phyloP scores from a whole-genome alignment of 306 rosid genomes.

The Datisca glomerata region DNA sequence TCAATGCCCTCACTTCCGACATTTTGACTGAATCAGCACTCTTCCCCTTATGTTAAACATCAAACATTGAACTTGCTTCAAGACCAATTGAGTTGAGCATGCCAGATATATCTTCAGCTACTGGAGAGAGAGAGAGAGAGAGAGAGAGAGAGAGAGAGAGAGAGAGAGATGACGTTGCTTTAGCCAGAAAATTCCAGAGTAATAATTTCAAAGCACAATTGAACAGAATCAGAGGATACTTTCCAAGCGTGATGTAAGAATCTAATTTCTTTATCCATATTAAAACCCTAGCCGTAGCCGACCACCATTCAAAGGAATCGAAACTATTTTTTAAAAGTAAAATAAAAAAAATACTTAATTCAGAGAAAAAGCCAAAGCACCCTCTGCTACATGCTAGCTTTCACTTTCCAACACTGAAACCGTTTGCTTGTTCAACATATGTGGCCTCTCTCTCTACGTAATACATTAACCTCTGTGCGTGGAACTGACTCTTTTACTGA shows the following conservation, averaged over 20 bases:
- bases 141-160: constrained; percentile 4
- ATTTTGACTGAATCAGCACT: constrained; percentile 24
- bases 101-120: no score
- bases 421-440: constrained; percentile 2
- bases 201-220: constrained; percentile 13
- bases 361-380: constrained; percentile 17
- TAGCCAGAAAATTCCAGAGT: constrained; percentile 1
- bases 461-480: background rate
- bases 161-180: constrained; percentile 12
- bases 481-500: constrained; percentile 12
- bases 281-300: constrained; percentile 19
- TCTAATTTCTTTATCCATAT: constrained; percentile 19
- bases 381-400: constrained; percentile 8
- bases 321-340: constrained; percentile 4
- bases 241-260: constrained; percentile 48
- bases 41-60: no score
- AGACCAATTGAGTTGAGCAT: no score
- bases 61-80: no score
- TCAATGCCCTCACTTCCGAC: constrained; percentile 43
- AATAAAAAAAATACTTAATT: constrained; percentile 3
- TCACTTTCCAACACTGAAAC: constrained; percentile 27
- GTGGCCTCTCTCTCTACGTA: background rate
- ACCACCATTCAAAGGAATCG: constrained; percentile 37
- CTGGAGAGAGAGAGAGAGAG: background rate
- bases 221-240: constrained; percentile 15